Conservation (phyloP, 805 yeast genomes). For the Nakazawaea wyomingensis region DNA sequence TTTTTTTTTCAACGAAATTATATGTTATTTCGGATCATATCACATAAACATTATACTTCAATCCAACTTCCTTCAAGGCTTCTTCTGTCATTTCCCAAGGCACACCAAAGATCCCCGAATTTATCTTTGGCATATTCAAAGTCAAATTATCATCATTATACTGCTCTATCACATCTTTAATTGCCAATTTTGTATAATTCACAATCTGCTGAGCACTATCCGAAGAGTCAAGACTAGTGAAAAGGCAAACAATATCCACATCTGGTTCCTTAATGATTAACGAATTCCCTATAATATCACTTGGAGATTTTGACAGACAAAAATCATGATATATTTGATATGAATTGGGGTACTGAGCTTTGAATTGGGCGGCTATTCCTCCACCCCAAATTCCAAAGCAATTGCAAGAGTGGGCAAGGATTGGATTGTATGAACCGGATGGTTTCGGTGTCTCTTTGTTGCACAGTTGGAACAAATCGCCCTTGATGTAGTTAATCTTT, state of each 20-base stretch:
- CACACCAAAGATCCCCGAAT: constrained; percentile 73
- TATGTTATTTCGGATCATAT: no score
- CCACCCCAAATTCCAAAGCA: constrained; percentile 81
- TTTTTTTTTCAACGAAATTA: no score
- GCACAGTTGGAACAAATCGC: constrained; percentile 47
- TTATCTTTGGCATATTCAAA: constrained; percentile 69
- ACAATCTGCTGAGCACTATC: constrained; percentile 44
- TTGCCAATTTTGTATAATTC: constrained; percentile 42
- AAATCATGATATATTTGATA: constrained; percentile 41
- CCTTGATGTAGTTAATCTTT: constrained; percentile 39
- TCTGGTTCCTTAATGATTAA: constrained; percentile 28
- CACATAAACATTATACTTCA: constrained; percentile 44
- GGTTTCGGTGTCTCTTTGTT: constrained; percentile 10
- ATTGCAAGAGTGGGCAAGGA: constrained; percentile 77
- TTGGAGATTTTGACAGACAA: constrained; percentile 29
- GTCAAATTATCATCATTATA: constrained; percentile 20
- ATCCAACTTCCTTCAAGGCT: constrained; percentile 32
- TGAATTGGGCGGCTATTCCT: constrained; percentile 66
- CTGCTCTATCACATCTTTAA: constrained; percentile 40
- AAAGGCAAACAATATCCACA: constrained; percentile 56
- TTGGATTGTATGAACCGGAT: constrained; percentile 13
- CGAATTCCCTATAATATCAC: constrained; percentile 49
- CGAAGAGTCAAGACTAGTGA: constrained; percentile 59
- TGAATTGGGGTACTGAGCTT: constrained; percentile 49
- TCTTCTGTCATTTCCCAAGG: constrained; percentile 72